Evolutionary conservation across 139 green algal genomes (phyloP).

Genomic region (Diplosphaera chodatii): DNA sequence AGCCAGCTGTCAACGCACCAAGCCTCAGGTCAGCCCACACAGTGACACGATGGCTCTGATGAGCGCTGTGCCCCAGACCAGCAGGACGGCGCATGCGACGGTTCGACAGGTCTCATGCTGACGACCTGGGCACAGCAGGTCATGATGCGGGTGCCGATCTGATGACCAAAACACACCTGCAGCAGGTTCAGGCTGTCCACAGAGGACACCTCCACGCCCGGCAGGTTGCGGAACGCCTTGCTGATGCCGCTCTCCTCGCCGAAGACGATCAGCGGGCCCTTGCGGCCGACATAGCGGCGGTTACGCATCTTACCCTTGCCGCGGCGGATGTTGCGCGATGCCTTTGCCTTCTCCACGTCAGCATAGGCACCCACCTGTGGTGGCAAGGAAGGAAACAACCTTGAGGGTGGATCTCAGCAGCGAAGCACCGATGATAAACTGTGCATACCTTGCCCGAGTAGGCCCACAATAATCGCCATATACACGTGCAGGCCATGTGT

Average conservation of each 20-base stretch:
- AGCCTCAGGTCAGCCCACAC: too few relatives aligned
- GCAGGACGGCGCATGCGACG: too few relatives aligned
- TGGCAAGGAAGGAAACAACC: background rate
- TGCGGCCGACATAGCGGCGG: constrained; percentile 87
- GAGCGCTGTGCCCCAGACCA: too few relatives aligned
- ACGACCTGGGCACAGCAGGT: background rate
- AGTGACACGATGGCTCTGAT: too few relatives aligned
- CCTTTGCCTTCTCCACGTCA: constrained; percentile 88
- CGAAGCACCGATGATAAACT: too few relatives aligned
- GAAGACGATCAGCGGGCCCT: constrained; percentile 93
- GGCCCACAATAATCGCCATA: too few relatives aligned
- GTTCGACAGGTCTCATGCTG: too few relatives aligned
- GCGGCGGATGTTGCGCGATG: constrained; percentile 68
- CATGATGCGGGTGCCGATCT: background rate
- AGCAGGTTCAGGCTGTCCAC: constrained; percentile 94
- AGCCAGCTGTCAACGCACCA: constrained; percentile 69
- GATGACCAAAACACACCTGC: constrained; percentile 21
- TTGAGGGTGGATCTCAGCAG: too few relatives aligned
- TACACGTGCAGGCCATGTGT: too few relatives aligned
- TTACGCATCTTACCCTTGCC: constrained; percentile 99
- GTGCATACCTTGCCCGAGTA: too few relatives aligned
- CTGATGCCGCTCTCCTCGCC: constrained; percentile 76
- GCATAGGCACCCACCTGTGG: constrained; percentile 69
- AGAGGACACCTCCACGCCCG: constrained; percentile 83
- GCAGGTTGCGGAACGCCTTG: constrained; percentile 93